Evolutionary conservation across 2,329 filamentous ascomycete species (phyloP).

Genomic region (Tothia fuscella): DNA sequence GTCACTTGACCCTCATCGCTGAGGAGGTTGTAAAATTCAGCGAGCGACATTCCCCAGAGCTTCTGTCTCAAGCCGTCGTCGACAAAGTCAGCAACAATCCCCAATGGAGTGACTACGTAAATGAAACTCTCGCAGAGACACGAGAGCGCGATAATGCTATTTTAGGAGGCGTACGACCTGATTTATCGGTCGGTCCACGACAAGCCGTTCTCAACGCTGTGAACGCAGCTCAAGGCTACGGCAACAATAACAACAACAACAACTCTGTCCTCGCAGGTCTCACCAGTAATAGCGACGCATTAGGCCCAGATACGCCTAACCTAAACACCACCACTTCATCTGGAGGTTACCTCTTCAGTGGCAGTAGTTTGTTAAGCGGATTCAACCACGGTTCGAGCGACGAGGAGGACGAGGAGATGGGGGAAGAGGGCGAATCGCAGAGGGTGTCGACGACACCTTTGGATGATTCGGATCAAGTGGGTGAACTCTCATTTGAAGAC

Average conservation of each 20-base stretch:
- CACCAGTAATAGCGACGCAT: conserved; percentile 51
- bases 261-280: conserved; percentile 53
- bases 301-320: conserved; percentile 51
- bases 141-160: conserved; percentile 97
- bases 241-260: conserved; percentile 26
- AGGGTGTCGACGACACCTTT: conserved; percentile 21
- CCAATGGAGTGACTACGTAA: conserved; percentile 93
- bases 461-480: conserved; percentile 51
- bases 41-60: conserved; percentile 79
- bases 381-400: conserved; percentile 94
- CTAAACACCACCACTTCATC: conserved; percentile 44
- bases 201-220: conserved; percentile 52
- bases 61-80: conserved; percentile 70
- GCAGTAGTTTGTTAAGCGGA: conserved; percentile 54
- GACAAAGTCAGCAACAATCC: conserved; percentile 78
- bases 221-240: conserved; percentile 45
- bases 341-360: conserved; percentile 10
- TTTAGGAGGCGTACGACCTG: conserved; percentile 83
- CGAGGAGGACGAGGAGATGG: conserved; percentile 90
- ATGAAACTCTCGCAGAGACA: conserved; percentile 84
- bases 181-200: conserved; percentile 73
- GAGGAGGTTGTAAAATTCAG: conserved; percentile 99
- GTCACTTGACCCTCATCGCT: conserved; percentile 88
- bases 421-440: conserved; percentile 52
- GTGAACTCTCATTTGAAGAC: conserved; percentile 51